Percentiles rank a stretch among this genome's conserved stretches.
Evolutionary conservation across 805 yeast species (phyloP).

Genomic region (Pichia cephalocereana): DNA sequence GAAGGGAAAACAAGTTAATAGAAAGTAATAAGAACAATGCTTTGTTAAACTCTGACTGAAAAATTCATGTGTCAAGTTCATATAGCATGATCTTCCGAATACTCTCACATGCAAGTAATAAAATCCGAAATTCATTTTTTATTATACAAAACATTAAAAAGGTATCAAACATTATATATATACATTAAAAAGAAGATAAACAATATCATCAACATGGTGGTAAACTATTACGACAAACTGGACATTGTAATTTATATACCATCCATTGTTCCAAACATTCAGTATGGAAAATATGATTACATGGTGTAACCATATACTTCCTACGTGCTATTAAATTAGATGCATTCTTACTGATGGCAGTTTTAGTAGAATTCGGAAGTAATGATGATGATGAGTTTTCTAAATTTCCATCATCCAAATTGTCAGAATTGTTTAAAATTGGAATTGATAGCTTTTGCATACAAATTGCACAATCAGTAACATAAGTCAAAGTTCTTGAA

Average conservation of each 20-base stretch:
- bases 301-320: conserved; percentile 79
- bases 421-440: conserved; percentile 19
- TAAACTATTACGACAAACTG: conserved; percentile 77
- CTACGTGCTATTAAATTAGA: conserved; percentile 26
- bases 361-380: not conserved
- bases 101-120: not conserved
- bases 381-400: conserved; percentile 1
- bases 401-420: conserved; percentile 8
- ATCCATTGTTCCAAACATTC: conserved; percentile 90
- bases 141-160: no score
- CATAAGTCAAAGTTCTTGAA: conserved; percentile 29
- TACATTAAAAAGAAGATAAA: no score
- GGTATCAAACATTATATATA: no score
- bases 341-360: conserved; percentile 8
- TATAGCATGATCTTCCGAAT: no score
- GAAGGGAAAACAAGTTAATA: no score
- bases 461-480: conserved; percentile 81
- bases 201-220: conserved; percentile 55
- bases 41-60: no score
- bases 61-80: no score
- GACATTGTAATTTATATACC: conserved; percentile 88
- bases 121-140: no score
- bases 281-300: conserved; percentile 82
- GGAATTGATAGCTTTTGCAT: conserved; percentile 70
- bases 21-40: no score